Percentiles rank a stretch among this genome's conserved stretches.
Conservation (phyloP, 1,284 basidiomycete species). For the Irpex sp. region DNA sequence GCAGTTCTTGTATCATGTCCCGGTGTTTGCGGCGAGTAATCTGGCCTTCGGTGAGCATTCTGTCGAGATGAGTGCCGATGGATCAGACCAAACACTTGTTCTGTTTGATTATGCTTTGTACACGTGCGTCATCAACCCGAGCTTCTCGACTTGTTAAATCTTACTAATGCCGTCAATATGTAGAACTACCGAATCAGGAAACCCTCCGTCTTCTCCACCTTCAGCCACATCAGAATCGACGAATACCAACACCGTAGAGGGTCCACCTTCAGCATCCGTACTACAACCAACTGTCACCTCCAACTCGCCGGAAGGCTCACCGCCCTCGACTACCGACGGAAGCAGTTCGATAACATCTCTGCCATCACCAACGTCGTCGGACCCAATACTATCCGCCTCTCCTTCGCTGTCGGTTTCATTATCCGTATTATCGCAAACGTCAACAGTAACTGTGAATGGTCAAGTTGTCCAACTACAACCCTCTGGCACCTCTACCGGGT, state of each 20-base stretch:
- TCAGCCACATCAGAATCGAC: not conserved
- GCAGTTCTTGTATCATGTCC: constrained; percentile 3
- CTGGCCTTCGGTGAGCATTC: constrained; percentile 8
- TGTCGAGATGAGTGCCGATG: not conserved
- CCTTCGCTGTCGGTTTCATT: not conserved
- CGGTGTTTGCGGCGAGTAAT: constrained; percentile 2
- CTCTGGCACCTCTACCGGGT: not conserved
- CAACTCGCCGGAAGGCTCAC: not conserved
- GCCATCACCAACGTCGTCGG: not conserved
- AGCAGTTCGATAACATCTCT: not conserved
- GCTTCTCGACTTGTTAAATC: not conserved
- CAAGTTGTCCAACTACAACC: not conserved
- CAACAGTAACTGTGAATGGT: not conserved
- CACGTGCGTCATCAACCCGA: not conserved
- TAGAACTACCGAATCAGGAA: not conserved
- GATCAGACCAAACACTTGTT: constrained; percentile 1
- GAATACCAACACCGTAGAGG: not conserved
- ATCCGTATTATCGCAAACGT: not conserved
- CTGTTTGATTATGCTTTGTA: constrained; percentile 11
- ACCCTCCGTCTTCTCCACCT: not conserved
- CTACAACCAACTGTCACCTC: not conserved
- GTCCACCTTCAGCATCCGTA: not conserved
- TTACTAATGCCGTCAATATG: not conserved
- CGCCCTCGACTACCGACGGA: not conserved
- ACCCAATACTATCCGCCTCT: not conserved